phyloP scores from a whole-genome alignment of 768 basidiomycete species.

The Fomitopsis pulvina region DNA sequence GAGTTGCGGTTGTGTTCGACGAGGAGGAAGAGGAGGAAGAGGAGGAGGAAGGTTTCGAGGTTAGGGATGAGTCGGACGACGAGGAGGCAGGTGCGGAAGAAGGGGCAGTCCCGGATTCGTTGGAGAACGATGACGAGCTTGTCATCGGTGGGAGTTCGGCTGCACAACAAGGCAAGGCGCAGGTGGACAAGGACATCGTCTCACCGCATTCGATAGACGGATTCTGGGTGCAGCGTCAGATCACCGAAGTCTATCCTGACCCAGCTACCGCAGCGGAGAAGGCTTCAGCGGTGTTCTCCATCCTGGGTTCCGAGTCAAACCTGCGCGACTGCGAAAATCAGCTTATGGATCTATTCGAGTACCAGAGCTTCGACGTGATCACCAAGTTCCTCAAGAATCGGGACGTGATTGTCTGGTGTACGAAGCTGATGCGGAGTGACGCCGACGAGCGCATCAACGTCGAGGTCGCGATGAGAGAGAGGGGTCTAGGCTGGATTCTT shows the following conservation, averaged over 20 bases:
- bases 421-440: conserved; percentile 85
- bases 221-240: conserved; percentile 97
- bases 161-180: conserved; percentile 37
- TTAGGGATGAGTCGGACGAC: conserved; percentile 75
- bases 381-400: conserved; percentile 91
- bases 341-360: conserved; percentile 96
- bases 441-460: conserved; percentile 88
- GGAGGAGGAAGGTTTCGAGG: conserved; percentile 84
- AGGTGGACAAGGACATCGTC: conserved; percentile 71
- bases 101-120: conserved; percentile 37
- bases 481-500: conserved; percentile 93
- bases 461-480: conserved; percentile 98
- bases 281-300: conserved; percentile 73
- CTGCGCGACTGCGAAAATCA: conserved; percentile 93
- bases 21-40: conserved; percentile 95
- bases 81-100: conserved; percentile 61
- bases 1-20: conserved; percentile 97
- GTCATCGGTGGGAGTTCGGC: conserved; percentile 63
- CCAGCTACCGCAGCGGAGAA: conserved; percentile 93
- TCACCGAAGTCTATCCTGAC: conserved; percentile 87
- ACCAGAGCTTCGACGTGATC: conserved; percentile 84
- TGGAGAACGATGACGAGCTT: conserved; percentile 58
- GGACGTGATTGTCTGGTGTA: conserved; percentile 96
- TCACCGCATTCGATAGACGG: conserved; percentile 90
- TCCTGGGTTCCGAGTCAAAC: conserved; percentile 81